phyloP scores from a whole-genome alignment of 164 flowering plant species.

The Brasenia schreberi region DNA sequence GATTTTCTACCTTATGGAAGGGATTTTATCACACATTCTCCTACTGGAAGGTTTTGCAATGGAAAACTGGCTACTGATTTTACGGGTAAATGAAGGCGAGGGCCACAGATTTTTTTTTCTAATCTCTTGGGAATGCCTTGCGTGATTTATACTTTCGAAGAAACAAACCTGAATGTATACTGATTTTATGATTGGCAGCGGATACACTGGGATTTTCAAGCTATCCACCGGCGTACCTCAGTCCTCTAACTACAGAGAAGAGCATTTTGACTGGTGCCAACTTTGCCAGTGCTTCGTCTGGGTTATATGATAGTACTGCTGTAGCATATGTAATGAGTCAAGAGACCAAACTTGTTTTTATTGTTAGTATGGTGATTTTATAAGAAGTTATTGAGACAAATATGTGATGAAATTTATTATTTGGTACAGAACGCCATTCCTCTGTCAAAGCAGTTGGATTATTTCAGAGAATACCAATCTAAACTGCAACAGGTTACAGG shows the following conservation, averaged over 20 bases:
- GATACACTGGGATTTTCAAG: slow-evolving; percentile 71
- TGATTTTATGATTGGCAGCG: slow-evolving; percentile 28
- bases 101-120: background rate
- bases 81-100: slow-evolving; percentile 38
- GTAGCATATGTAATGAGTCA: slow-evolving; percentile 37
- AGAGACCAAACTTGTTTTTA: background rate
- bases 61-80: slow-evolving; percentile 86
- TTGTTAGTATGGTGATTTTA: background rate
- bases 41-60: slow-evolving; percentile 92
- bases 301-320: slow-evolving; percentile 62
- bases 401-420: background rate
- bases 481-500: slow-evolving; percentile 47
- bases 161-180: background rate
- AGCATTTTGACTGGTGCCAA: slow-evolving; percentile 59
- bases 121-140: background rate
- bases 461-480: slow-evolving; percentile 64
- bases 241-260: slow-evolving; percentile 45
- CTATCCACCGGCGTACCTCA: slow-evolving; percentile 81
- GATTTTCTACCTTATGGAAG: slow-evolving; percentile 89
- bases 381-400: background rate
- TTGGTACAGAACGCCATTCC: slow-evolving; percentile 43
- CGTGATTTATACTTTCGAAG: background rate
- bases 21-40: slow-evolving; percentile 48
- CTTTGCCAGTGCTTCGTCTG: slow-evolving; percentile 89
- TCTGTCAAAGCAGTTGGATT: slow-evolving; percentile 45